Evolutionary conservation across 2,329 filamentous ascomycete species (phyloP).

Genomic region (Epichloe elymi): DNA sequence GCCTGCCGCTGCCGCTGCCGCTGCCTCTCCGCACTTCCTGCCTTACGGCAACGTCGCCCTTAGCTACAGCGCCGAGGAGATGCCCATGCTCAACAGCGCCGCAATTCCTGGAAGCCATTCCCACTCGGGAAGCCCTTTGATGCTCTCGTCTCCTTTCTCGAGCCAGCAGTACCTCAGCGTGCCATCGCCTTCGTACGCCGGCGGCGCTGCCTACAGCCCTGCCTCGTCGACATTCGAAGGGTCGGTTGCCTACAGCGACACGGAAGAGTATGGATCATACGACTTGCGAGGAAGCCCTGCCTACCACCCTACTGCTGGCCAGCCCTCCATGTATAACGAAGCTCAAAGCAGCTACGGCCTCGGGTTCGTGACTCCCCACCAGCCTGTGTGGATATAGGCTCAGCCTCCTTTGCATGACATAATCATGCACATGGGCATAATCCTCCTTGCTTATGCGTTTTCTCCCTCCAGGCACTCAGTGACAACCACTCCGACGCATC

Average conservation of each 20-base stretch:
- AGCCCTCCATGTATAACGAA: slow-evolving; percentile 33
- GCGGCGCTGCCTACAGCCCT: slow-evolving; percentile 44
- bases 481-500: slow-evolving; percentile 31
- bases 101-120: slow-evolving; percentile 27
- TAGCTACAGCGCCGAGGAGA: slow-evolving; percentile 50
- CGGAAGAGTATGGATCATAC: slow-evolving; percentile 40
- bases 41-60: slow-evolving; percentile 46
- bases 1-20: background rate
- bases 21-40: slow-evolving; percentile 27
- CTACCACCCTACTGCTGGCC: slow-evolving; percentile 31
- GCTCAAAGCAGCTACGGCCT: slow-evolving; percentile 26
- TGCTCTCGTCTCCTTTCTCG: slow-evolving; percentile 41
- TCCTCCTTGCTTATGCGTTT: slow-evolving; percentile 13
- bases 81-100: slow-evolving; percentile 41
- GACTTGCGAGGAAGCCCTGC: slow-evolving; percentile 27
- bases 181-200: slow-evolving; percentile 46
- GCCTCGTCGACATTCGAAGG: slow-evolving; percentile 49
- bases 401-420: slow-evolving; percentile 23
- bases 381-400: slow-evolving; percentile 47
- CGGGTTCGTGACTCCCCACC: slow-evolving; percentile 51
- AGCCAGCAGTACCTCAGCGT: slow-evolving; percentile 47
- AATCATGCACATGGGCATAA: slow-evolving; percentile 22
- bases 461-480: slow-evolving; percentile 35
- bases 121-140: slow-evolving; percentile 39
- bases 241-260: slow-evolving; percentile 50